Evolutionary conservation across 2,329 filamentous ascomycete genomes (phyloP), one percentile per base, ranked within the genome.

Genomic region (Pseudodiploospora longispora): DNA sequence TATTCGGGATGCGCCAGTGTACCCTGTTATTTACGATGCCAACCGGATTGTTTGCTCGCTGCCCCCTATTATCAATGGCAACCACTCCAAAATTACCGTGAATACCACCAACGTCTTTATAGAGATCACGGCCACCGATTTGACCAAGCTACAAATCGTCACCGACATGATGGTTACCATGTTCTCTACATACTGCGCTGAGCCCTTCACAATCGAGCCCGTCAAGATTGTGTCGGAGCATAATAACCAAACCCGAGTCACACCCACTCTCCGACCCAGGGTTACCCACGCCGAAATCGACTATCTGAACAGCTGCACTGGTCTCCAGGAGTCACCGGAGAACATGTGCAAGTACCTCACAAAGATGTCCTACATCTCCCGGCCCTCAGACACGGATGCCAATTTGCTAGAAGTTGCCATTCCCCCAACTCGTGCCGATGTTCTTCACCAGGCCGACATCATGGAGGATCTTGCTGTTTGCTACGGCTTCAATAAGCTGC

Each of bases 401-500:
- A 82, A 87, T 59, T 69, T 93, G 40, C 73, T 95, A 48, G 84
- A 94, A 57, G 82, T 97, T 29, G 76, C 83, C 32, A 79, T 97
- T 27, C 93, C 93, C 6, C 80, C 90, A 30, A 97, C 90, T 38
- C 81, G 93, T 50, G 91, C 93, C 39, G 93, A 98, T 64, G 84
- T 98, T 36, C 81, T 98, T 30, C 93, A 98, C 66, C 86, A 96
- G 61, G 94, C 89, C 57, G 93, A 98, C 62, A 87, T 98, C 54
- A 98, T 98, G 91, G 93, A 98, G 69, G 94, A 98, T 61, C 83
- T 94, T 19, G 93, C 89, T 35, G 93, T 98, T 52, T 89, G 88
- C 42, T 96, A 97, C 64, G 93, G 94, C 52, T 98, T 95, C 78
- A 98, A 98, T 75, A 88, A 86, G 51, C 82, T 98, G 12, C 90